phyloP scores from a whole-genome alignment of 116 monocot species.

The Papilionanthe hybrid region DNA sequence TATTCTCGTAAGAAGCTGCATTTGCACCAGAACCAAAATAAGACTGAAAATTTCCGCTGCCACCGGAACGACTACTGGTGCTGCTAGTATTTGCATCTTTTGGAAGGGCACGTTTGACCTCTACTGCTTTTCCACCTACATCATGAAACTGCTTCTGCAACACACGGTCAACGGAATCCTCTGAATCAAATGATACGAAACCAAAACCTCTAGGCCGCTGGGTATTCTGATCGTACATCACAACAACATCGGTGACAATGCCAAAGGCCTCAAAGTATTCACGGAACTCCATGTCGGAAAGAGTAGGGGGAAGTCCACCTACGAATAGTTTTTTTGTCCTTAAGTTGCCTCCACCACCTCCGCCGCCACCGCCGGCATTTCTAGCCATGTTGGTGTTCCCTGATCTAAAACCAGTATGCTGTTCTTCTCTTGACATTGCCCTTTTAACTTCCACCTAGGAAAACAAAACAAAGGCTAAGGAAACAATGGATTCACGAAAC shows the following conservation, averaged over 20 bases:
- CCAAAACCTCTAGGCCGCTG: no score
- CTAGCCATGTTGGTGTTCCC: neutral
- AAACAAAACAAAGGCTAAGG: neutral
- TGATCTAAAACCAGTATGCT: no score
- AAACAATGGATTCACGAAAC: neutral
- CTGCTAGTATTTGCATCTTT: constrained; percentile 29
- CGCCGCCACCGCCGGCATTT: no score
- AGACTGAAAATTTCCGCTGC: constrained; percentile 45
- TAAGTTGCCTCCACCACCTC: no score
- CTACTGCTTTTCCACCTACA: constrained; percentile 51
- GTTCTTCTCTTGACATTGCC: no score
- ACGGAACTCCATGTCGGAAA: no score
- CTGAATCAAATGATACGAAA: no score
- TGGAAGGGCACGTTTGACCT: constrained; percentile 61
- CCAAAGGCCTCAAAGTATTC: no score
- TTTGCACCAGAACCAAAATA: constrained; percentile 48
- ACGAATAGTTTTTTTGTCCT: no score
- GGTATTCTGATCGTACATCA: no score
- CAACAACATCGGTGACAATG: no score
- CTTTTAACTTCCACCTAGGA: constrained; percentile 27
- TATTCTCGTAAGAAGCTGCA: constrained; percentile 50
- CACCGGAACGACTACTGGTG: constrained; percentile 23
- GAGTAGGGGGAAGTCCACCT: no score
- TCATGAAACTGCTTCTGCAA: constrained; percentile 56
- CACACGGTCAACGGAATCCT: constrained; percentile 28